phyloP scores from a whole-genome alignment of 805 yeast species.

The Metschnikowia proteae region DNA sequence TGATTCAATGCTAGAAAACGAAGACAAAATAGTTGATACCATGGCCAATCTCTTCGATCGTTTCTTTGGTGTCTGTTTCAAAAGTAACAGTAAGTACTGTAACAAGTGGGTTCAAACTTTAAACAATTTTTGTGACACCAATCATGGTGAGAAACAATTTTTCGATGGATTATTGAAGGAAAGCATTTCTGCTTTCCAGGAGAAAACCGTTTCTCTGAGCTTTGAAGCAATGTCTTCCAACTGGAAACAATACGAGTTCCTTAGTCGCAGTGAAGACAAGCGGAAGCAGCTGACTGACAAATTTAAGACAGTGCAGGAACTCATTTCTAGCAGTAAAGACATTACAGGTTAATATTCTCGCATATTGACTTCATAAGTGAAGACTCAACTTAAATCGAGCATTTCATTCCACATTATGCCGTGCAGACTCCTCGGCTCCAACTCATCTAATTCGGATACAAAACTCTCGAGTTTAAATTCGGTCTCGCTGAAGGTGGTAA shows the following conservation, averaged over 20 bases:
- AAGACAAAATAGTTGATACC: conserved; percentile 3
- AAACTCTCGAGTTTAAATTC: conserved; percentile 37
- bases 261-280: not conserved
- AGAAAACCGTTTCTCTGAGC: not conserved
- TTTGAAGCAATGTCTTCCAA: conserved; percentile 1
- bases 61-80: conserved; percentile 14
- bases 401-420: conserved; percentile 17
- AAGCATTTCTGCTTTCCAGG: conserved; percentile 6
- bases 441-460: conserved; percentile 6
- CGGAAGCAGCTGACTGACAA: not conserved
- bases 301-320: not conserved
- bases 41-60: conserved; percentile 15
- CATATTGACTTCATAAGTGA: not conserved
- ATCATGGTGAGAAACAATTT: conserved; percentile 1
- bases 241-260: not conserved
- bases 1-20: conserved; percentile 2
- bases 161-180: conserved; percentile 8
- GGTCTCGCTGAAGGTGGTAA: conserved; percentile 49
- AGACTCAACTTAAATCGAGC: not conserved
- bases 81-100: conserved; percentile 12
- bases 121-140: conserved; percentile 5
- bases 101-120: conserved; percentile 10
- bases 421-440: conserved; percentile 10
- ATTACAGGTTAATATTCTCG: not conserved
- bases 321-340: not conserved